A percentile compares a stretch with the other conserved stretches of the same genome.
Conservation (phyloP, 2,329 filamentous ascomycete species). For the Chlorencoelia australis region DNA sequence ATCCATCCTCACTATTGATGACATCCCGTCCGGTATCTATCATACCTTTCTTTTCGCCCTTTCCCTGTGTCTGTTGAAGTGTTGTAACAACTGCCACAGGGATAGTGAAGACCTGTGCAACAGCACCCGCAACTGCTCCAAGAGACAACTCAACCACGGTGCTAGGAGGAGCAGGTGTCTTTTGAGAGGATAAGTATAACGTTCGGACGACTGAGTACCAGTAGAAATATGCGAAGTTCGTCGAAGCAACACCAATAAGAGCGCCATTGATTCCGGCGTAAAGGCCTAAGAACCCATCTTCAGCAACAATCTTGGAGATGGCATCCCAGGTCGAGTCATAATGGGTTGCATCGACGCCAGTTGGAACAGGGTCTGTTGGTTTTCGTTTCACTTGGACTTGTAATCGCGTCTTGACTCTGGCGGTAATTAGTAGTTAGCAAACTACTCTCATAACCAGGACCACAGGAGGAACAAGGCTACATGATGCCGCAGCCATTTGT, state of each 20-base stretch:
- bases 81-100: constrained; percentile 94
- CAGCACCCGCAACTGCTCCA: constrained; percentile 76
- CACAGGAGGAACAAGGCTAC: constrained; percentile 1
- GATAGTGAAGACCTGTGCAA: constrained; percentile 94
- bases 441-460: background rate
- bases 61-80: constrained; percentile 85
- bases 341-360: constrained; percentile 48
- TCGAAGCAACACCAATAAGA: constrained; percentile 85
- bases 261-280: constrained; percentile 85
- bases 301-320: constrained; percentile 69
- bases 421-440: background rate
- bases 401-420: constrained; percentile 86
- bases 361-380: constrained; percentile 34
- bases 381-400: constrained; percentile 81
- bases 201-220: constrained; percentile 89
- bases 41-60: constrained; percentile 74
- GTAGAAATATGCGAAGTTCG: constrained; percentile 99
- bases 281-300: constrained; percentile 71
- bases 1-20: constrained; percentile 80
- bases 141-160: constrained; percentile 76
- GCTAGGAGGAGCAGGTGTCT: constrained; percentile 53
- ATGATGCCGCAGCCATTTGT: constrained; percentile 1
- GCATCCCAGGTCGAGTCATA: constrained; percentile 86
- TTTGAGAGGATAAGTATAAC: constrained; percentile 57
- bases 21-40: constrained; percentile 84